phyloP scores from a whole-genome alignment of 805 yeast genomes.

The Zygosaccharomyces rouxii region DNA sequence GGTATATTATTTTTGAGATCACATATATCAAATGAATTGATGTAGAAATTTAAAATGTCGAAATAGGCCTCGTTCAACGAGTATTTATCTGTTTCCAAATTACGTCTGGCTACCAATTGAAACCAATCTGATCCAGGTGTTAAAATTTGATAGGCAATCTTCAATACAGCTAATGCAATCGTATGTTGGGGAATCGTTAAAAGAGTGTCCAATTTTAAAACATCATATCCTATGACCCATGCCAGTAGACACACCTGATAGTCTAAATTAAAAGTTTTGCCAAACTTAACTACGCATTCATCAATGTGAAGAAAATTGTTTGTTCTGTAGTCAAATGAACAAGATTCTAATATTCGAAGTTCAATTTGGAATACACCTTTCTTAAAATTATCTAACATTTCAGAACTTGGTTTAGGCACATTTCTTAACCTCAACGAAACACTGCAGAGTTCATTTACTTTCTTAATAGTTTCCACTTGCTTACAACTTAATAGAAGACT shows the following conservation, averaged over 20 bases:
- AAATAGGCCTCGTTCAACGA: slow-evolving; percentile 46
- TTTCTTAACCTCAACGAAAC: slow-evolving; percentile 37
- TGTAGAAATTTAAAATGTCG: slow-evolving; percentile 56
- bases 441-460: slow-evolving; percentile 54
- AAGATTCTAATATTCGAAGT: slow-evolving; percentile 66
- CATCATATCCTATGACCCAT: slow-evolving; percentile 76
- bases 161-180: slow-evolving; percentile 64
- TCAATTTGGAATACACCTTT: slow-evolving; percentile 58
- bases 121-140: slow-evolving; percentile 22
- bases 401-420: slow-evolving; percentile 25
- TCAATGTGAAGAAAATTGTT: slow-evolving; percentile 50
- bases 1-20: slow-evolving; percentile 43
- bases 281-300: slow-evolving; percentile 57
- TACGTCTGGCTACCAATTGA: slow-evolving; percentile 14
- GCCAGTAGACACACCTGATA: slow-evolving; percentile 50
- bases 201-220: slow-evolving; percentile 62
- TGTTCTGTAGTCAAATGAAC: slow-evolving; percentile 74
- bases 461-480: slow-evolving; percentile 80
- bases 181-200: slow-evolving; percentile 72
- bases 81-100: slow-evolving; percentile 33
- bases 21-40: slow-evolving; percentile 51
- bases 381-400: slow-evolving; percentile 49
- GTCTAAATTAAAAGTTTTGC: slow-evolving; percentile 45
- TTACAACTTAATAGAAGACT: slow-evolving; percentile 69
- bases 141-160: slow-evolving; percentile 52